Base-by-base conservation (phyloP, 2,329 filamentous ascomycete genomes). In the Claviceps humidiphila region DNA sequence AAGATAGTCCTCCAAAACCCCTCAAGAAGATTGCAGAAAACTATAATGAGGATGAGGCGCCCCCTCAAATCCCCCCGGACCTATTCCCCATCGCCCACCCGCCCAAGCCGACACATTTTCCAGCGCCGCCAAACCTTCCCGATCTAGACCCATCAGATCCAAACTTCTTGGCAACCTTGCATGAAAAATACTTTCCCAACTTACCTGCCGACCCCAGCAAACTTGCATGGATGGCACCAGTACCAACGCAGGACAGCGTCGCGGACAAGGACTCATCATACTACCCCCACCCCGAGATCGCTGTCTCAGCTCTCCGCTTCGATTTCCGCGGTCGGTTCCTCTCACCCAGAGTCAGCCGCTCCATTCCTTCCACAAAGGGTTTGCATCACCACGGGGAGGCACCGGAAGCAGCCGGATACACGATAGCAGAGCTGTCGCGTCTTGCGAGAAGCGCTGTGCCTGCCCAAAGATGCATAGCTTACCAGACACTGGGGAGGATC, bases 311-410 rank as follows among this genome's bases (percentile, higher is more conserved):
- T 38, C 76, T 98, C 49, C 86, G 93, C 53, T 98, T 97, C 73
- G 85, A 90, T 64, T 95, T 98, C 65, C 78, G 76, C 49, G 93
- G 91, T 56, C 76, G 77, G 0, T 75, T 98, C 2, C 75, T 98
- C 13, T 81, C 91, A 0, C 93, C 93, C 0, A 76, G 81, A 48
- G 77, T 81, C 38, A 82, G 89, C 26, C 77, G 89, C 52, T 74
- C 78, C 2, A 82, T 97, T 26, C 87, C 91, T 5, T 80, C 81
- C 1, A 83, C 81, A 13, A 80, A 84, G 54, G 93, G 93, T 0
- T 76, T 98, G 14, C 93, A 98, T 66, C 91, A 98, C 66, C 93
- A 98, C 66, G 89, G 86, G 56, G 82, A 90, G 54, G 90, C 91
- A 1, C 93, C 93, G 16, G 89, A 95, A 67, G 88, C 90, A 1